These are phyloP conservation scores for Colletotrichum tropicale DNA, from an alignment of 2,329 filamentous ascomycete species.

Conservation along the genomic window DNA sequence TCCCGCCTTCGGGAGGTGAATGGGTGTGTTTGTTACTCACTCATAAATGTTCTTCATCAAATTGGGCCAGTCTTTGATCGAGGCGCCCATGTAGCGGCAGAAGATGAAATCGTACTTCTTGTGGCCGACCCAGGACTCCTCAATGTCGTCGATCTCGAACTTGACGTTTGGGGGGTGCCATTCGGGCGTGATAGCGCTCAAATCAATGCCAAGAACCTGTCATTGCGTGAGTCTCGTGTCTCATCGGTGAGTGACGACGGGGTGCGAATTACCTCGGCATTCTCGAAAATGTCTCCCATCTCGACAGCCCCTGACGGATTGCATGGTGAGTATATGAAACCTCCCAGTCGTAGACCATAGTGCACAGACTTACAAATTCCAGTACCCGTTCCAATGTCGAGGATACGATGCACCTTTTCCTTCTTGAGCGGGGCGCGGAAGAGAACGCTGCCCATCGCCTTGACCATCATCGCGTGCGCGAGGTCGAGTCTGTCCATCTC, in stretches of 20 bases:
- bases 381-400: constrained; percentile 65
- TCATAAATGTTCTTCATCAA: constrained; percentile 14
- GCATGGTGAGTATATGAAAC: fast-evolving
- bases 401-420: constrained; percentile 36
- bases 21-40: not conserved
- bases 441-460: not conserved
- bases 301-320: not conserved
- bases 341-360: fast-evolving
- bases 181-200: not conserved
- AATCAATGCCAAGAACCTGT: constrained; percentile 1
- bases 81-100: constrained; percentile 14
- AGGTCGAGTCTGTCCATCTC: not conserved
- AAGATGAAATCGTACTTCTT: constrained; percentile 38
- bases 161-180: constrained; percentile 63
- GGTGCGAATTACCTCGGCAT: not conserved
- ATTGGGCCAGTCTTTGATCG: constrained; percentile 8
- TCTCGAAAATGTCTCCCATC: not conserved
- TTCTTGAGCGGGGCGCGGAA: not conserved
- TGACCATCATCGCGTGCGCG: not conserved
- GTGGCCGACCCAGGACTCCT: constrained; percentile 48
- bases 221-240: not conserved
- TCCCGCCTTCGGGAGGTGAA: fast-evolving
- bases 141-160: constrained; percentile 70
- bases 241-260: not conserved
- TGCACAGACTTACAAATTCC: constrained; percentile 53